A percentile compares a stretch with the other conserved stretches of the same genome.
These are phyloP conservation scores for Taphrina confusa DNA, from an alignment of 1,139 yeast genomes.

Conservation along the genomic window DNA sequence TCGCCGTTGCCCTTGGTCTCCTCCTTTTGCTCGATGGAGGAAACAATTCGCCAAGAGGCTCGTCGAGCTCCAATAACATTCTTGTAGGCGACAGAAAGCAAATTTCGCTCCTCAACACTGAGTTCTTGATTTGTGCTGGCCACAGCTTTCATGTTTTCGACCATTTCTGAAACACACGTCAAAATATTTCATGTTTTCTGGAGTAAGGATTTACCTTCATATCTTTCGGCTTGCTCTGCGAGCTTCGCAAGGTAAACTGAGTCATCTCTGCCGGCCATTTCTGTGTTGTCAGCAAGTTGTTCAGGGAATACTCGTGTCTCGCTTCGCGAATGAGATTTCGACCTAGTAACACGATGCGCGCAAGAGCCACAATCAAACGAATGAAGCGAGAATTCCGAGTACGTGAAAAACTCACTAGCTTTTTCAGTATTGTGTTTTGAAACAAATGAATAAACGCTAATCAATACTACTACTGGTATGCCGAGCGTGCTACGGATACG, in stretches of 20 bases:
- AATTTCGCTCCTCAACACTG: slow-evolving; percentile 95
- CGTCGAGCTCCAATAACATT: slow-evolving; percentile 99
- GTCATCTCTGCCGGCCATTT: slow-evolving; percentile 59
- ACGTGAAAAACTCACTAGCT: too few relatives aligned
- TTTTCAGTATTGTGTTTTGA: too few relatives aligned
- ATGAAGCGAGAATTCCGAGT: too few relatives aligned
- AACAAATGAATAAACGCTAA: too few relatives aligned
- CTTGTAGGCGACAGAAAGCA: slow-evolving; percentile 91
- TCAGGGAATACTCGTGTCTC: neutral
- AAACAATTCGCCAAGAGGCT: slow-evolving; percentile 98
- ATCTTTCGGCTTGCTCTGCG: slow-evolving; percentile 99
- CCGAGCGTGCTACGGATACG: slow-evolving; percentile 12
- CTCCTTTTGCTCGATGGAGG: slow-evolving; percentile 96
- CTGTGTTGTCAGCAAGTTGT: neutral
- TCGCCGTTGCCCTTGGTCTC: slow-evolving; percentile 90
- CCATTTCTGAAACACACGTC: slow-evolving; percentile 48
- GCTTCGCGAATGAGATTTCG: too few relatives aligned
- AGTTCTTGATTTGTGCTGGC: slow-evolving; percentile 95
- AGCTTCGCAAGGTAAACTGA: slow-evolving; percentile 97
- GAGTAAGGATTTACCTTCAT: slow-evolving; percentile 72
- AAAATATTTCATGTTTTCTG: neutral
- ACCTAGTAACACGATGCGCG: too few relatives aligned
- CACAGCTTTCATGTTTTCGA: slow-evolving; percentile 96
- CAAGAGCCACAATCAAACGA: too few relatives aligned
- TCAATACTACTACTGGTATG: too few relatives aligned